Percentiles rank a stretch among this genome's conserved stretches.
phyloP scores from a whole-genome alignment of 257 asterid genomes.

The Gynochthodes officinalis region DNA sequence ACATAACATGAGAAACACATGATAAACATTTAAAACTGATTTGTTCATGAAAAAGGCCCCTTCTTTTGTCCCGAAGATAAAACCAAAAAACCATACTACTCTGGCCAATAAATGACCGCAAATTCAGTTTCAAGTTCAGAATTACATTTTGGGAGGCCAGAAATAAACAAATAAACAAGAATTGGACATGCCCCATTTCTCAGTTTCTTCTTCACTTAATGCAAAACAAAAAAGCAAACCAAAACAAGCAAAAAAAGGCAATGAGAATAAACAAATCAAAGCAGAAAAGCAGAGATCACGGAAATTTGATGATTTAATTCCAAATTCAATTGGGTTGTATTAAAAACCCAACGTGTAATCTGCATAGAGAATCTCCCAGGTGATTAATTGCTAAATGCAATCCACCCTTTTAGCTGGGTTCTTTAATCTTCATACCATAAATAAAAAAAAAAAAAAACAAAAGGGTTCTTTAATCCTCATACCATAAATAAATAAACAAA shows the following conservation, averaged over 20 bases:
- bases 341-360: constrained; percentile 33
- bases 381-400: constrained; percentile 36
- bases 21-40: constrained; percentile 5
- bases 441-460: constrained; percentile 6
- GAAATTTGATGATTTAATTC: constrained; percentile 41
- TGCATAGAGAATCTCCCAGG: constrained; percentile 27
- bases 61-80: not conserved
- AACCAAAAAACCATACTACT: not conserved
- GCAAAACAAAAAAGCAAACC: constrained; percentile 23
- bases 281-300: constrained; percentile 27
- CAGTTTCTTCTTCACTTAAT: constrained; percentile 13
- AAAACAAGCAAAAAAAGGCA: constrained; percentile 6
- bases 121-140: not conserved
- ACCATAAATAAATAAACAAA: too few relatives aligned
- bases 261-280: constrained; percentile 17
- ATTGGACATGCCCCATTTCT: constrained; percentile 6
- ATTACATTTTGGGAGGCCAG: not conserved
- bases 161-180: not conserved
- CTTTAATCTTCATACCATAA: constrained; percentile 12
- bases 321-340: constrained; percentile 23
- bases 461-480: too few relatives aligned
- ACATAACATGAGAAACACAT: constrained; percentile 5
- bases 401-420: constrained; percentile 38
- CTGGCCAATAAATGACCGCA: not conserved
- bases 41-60: not conserved